phyloP scores from a whole-genome alignment of 495 filamentous ascomycete genomes.

The Astrothelium subdiscretum region DNA sequence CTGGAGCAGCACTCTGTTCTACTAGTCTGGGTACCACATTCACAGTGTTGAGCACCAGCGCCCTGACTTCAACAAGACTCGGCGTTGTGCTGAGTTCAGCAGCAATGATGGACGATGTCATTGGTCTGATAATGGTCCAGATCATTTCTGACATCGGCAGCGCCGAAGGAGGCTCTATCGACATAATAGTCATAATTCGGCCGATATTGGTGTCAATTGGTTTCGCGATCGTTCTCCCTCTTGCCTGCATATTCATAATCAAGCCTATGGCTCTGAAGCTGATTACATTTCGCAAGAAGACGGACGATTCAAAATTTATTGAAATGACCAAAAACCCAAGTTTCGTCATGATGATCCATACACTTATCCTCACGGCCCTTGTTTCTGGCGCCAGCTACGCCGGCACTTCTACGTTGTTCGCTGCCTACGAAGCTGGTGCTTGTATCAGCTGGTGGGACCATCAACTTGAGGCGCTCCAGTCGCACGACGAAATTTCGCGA shows the following conservation, averaged over 20 bases:
- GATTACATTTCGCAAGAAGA: conserved; percentile 8
- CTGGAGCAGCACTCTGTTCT: conserved; percentile 64
- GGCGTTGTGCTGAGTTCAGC: conserved; percentile 59
- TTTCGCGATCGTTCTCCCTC: conserved; percentile 37
- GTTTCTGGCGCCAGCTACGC: conserved; percentile 49
- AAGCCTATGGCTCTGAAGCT: conserved; percentile 26
- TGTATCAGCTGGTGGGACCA: conserved; percentile 45
- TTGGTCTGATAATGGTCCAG: conserved; percentile 70
- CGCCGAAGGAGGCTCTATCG: conserved; percentile 24
- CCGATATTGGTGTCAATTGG: conserved; percentile 48
- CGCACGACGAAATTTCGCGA: not conserved
- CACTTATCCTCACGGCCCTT: conserved; percentile 38
- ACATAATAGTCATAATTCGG: conserved; percentile 38
- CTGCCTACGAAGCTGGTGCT: conserved; percentile 57
- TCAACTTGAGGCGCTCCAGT: not conserved
- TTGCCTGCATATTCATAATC: conserved; percentile 36
- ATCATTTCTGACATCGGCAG: conserved; percentile 43
- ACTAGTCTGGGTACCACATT: conserved; percentile 75
- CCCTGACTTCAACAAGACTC: conserved; percentile 46
- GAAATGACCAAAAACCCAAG: not conserved
- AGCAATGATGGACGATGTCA: conserved; percentile 76
- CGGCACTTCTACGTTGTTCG: conserved; percentile 58
- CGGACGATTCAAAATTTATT: conserved; percentile 5
- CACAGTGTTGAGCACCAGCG: conserved; percentile 50
- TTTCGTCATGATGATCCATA: conserved; percentile 29